Base-by-base conservation (phyloP, 495 filamentous ascomycete species). In the Penicillium macrosclerotiorum region DNA sequence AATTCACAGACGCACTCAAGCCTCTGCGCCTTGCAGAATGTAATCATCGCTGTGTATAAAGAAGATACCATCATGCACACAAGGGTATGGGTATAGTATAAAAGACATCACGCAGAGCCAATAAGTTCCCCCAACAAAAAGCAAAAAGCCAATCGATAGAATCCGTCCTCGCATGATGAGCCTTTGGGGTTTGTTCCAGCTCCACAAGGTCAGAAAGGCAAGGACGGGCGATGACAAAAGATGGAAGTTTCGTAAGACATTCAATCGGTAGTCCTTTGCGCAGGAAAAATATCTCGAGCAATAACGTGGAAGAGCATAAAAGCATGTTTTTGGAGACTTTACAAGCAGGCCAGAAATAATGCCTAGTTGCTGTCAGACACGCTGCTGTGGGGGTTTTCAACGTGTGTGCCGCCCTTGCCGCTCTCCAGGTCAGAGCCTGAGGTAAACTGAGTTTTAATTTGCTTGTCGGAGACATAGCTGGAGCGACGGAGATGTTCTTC, bases 401-500 rank as follows among this genome's bases (percentile, higher is more conserved):
- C 18, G 32, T 57, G 52, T 17, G 47, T 40, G 18, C n/a, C n/a
- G n/a, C 54, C 54, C 49, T 62, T 56, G 17, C 63, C 63, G 44
- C 33, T 49, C 44, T 66, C 63, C 42, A 64, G 13, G 18, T 64
- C 38, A 4, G 39, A 46, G 14, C 35, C 46, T 3, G 41, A 29
- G n/a, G 33, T 45, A 13, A 47, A 36, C 16, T 55, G 35, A 12
- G 16, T 22, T 35, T 50, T 55, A 19, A 44, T 45, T 9, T 45
- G 49, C 52, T 65, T 68, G 23, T 67, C 64, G 17, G 59, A 52
- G 18, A 52, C 39, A 16, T 57, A 37, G 47, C 59, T 59, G 27
- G 51, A 51, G 17, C 65, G 64, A 17, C 65, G 60, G 22, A 61
- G 45, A 37, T 74, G 70, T 53, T 73, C 67, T 27, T 74, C 72